Percentiles rank a stretch among this genome's conserved stretches.
Evolutionary conservation across 169 alveolate genomes (phyloP).

Genomic region (Plasmodium inui): DNA sequence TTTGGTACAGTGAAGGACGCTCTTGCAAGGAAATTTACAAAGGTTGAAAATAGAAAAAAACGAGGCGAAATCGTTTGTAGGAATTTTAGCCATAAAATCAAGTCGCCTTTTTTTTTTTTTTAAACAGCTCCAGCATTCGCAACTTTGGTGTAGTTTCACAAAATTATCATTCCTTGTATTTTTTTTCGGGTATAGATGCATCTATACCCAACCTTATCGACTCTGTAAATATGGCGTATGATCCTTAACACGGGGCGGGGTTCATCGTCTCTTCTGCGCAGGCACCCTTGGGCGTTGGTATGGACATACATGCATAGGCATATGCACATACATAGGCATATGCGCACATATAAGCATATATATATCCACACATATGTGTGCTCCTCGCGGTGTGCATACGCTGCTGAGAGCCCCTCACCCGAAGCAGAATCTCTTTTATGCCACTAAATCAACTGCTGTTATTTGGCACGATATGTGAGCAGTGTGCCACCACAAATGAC

Average conservation of each 20-base stretch:
- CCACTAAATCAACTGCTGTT: neutral
- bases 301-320: neutral
- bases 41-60: constrained; percentile 15
- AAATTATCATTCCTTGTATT: neutral
- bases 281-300: neutral
- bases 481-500: neutral
- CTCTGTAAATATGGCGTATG: neutral
- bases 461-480: neutral
- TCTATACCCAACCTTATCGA: neutral
- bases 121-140: neutral
- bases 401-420: neutral
- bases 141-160: constrained; percentile 1
- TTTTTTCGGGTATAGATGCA: neutral
- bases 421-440: neutral
- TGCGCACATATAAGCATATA: neutral
- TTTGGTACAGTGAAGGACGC: neutral
- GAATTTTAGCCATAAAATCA: constrained; percentile 1
- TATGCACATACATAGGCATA: neutral
- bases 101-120: neutral
- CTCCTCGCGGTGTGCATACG: neutral
- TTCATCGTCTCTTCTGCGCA: neutral
- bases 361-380: neutral
- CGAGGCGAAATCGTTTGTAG: neutral
- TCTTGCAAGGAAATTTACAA: neutral
- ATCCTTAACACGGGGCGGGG: neutral